Evolutionary conservation across 2,329 filamentous ascomycete species (phyloP).

Genomic region (Elsinoe ampelina): DNA sequence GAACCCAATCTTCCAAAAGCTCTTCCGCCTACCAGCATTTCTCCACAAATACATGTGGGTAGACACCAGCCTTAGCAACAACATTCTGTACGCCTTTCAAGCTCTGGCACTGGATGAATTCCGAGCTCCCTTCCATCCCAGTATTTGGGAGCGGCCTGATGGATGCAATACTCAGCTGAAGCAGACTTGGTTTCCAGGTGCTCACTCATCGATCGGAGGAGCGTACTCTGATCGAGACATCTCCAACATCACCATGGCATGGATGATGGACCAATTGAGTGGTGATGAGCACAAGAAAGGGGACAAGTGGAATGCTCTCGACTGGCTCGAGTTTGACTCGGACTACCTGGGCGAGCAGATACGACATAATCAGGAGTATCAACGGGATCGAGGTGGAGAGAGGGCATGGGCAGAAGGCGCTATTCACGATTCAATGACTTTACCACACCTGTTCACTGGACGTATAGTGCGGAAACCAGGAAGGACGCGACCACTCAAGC

Average conservation of each 20-base stretch:
- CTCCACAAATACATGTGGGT: slow-evolving; percentile 27
- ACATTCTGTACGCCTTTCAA: slow-evolving; percentile 46
- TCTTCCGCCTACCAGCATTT: slow-evolving; percentile 20
- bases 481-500: neutral
- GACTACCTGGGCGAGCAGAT: slow-evolving; percentile 21
- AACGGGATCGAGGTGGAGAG: slow-evolving; percentile 9
- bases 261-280: slow-evolving; percentile 34
- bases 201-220: slow-evolving; percentile 45
- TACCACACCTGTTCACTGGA: neutral
- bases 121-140: slow-evolving; percentile 42
- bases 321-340: slow-evolving; percentile 30
- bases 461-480: neutral
- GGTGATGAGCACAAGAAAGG: slow-evolving; percentile 20
- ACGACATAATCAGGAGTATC: slow-evolving; percentile 18
- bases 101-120: slow-evolving; percentile 47
- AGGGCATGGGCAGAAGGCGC: neutral
- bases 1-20: slow-evolving; percentile 25
- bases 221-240: slow-evolving; percentile 29
- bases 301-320: slow-evolving; percentile 12
- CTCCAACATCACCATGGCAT: slow-evolving; percentile 32
- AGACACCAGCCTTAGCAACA: slow-evolving; percentile 26
- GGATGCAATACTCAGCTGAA: slow-evolving; percentile 30
- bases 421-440: slow-evolving; percentile 1
- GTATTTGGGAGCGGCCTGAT: slow-evolving; percentile 36
- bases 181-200: slow-evolving; percentile 49